Evolutionary conservation across 2,329 filamentous ascomycete species (phyloP).

Genomic region (Xylariaceae sp.): DNA sequence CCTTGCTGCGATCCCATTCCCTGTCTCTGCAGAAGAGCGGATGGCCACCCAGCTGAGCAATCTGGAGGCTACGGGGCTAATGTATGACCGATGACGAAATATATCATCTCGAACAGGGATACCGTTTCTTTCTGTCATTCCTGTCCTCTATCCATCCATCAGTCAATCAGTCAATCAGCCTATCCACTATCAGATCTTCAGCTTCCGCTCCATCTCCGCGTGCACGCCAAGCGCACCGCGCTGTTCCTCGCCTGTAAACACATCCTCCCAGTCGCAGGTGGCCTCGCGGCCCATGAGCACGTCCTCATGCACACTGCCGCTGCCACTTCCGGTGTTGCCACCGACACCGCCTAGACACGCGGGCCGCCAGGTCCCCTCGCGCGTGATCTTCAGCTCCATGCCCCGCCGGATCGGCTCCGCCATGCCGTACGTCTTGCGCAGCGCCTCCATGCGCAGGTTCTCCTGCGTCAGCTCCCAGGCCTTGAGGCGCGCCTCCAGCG

Average conservation of each 20-base stretch:
- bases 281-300: conserved; percentile 81
- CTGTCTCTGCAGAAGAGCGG: too few relatives aligned
- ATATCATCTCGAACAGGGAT: too few relatives aligned
- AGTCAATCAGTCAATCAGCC: too few relatives aligned
- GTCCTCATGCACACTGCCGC: conserved; percentile 82
- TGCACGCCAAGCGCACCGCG: conserved; percentile 76
- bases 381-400: conserved; percentile 93
- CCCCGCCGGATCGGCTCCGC: conserved; percentile 89
- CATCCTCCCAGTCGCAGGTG: conserved; percentile 89
- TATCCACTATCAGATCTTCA: conserved; percentile 68
- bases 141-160: too few relatives aligned
- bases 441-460: conserved; percentile 81
- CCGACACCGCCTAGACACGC: conserved; percentile 67
- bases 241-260: conserved; percentile 81
- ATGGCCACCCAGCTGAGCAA: too few relatives aligned
- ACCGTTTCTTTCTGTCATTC: too few relatives aligned
- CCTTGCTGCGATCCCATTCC: too few relatives aligned
- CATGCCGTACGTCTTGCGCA: conserved; percentile 87
- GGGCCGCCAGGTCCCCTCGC: conserved; percentile 80
- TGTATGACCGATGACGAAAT: too few relatives aligned
- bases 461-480: conserved; percentile 93
- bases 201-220: conserved; percentile 90
- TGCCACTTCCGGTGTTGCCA: conserved; percentile 65
- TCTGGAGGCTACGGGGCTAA: too few relatives aligned
- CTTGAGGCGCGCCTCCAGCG: conserved; percentile 87